phyloP scores from a whole-genome alignment of 129 eudicot genomes.

The Flaveria trinervia region DNA sequence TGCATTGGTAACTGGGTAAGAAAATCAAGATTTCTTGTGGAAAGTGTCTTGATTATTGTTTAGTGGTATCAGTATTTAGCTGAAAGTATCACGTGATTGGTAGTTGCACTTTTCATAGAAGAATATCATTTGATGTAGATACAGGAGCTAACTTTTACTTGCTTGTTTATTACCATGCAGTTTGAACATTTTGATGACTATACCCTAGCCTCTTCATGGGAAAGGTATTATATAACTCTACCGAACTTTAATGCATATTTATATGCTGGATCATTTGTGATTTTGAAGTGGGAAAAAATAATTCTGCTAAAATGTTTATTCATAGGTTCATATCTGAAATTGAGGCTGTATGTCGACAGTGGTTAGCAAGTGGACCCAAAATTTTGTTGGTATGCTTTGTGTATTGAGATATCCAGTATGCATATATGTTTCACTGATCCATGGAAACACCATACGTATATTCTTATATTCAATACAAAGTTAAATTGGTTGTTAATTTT shows the following conservation, averaged over 20 bases:
- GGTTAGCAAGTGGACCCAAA: constrained; percentile 86
- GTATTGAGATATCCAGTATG: constrained; percentile 25
- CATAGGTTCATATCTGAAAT: constrained; percentile 91
- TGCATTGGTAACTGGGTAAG: constrained; percentile 7
- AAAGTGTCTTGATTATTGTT: neutral
- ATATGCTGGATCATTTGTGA: neutral
- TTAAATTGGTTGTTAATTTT: neutral
- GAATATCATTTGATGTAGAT: constrained; percentile 1
- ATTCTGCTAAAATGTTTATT: constrained; percentile 6
- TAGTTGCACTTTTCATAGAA: neutral
- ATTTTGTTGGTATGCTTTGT: constrained; percentile 69
- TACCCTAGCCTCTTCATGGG: constrained; percentile 97
- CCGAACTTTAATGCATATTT: neutral
- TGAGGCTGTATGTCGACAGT: constrained; percentile 89
- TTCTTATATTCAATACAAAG: neutral
- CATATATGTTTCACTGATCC: constrained; percentile 22
- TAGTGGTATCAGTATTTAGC: no score
- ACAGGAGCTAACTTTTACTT: constrained; percentile 23
- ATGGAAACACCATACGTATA: constrained; percentile 1
- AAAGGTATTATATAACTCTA: constrained; percentile 54
- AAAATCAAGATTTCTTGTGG: neutral
- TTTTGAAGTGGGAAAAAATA: constrained; percentile 1
- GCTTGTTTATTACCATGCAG: constrained; percentile 47
- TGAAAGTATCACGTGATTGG: neutral
- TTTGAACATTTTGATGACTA: constrained; percentile 90